Conservation (phyloP, 2,329 filamentous ascomycete genomes). For the Coniochaeta sp. region DNA sequence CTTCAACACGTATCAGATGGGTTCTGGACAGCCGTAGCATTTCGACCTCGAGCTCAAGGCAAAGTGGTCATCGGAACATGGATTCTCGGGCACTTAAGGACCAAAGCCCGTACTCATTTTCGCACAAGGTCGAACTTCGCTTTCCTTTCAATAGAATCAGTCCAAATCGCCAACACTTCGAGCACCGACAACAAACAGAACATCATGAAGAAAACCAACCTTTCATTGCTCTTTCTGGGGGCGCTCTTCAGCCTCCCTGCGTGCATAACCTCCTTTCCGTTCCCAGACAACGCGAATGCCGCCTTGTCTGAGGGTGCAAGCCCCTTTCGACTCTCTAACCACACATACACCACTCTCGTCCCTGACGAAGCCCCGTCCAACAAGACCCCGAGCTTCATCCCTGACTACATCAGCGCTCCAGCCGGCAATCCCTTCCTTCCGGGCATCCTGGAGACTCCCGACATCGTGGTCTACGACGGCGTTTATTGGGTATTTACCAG, state of each 20-base stretch:
- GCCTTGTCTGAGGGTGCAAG: too few relatives aligned
- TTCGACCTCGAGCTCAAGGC: too few relatives aligned
- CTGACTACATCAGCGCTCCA: neutral
- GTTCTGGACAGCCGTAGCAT: too few relatives aligned
- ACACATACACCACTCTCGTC: neutral
- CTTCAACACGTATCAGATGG: too few relatives aligned
- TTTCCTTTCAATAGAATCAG: too few relatives aligned
- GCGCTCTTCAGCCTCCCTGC: neutral
- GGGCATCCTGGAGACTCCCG: constrained; percentile 36
- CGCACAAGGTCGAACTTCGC: too few relatives aligned
- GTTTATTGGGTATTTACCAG: constrained; percentile 42
- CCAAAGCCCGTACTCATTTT: too few relatives aligned
- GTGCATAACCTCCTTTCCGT: neutral
- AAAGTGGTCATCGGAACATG: too few relatives aligned
- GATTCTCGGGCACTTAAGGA: too few relatives aligned
- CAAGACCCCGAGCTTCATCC: neutral
- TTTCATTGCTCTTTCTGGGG: neutral
- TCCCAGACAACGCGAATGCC: too few relatives aligned
- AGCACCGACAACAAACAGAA: neutral
- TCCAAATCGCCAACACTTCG: too few relatives aligned
- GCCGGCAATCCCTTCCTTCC: neutral
- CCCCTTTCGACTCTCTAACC: too few relatives aligned
- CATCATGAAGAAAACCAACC: neutral
- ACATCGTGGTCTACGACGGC: constrained; percentile 35
- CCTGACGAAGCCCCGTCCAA: neutral